A percentile compares a stretch with the other conserved stretches of the same genome.
phyloP scores from a whole-genome alignment of 2,329 filamentous ascomycete genomes.

The Ascochyta viciae-villosae region DNA sequence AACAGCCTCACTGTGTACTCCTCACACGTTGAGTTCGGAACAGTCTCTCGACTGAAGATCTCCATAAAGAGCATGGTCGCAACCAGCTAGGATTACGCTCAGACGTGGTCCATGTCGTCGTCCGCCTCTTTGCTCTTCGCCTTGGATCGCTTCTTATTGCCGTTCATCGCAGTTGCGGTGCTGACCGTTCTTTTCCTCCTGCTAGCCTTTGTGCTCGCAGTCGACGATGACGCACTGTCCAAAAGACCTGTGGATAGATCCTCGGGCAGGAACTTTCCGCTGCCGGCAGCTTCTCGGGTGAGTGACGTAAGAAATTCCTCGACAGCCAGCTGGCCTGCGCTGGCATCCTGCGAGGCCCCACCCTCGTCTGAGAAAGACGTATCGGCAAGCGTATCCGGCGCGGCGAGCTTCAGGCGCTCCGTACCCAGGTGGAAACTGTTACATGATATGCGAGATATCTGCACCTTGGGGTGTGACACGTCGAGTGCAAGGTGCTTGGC shows the following conservation, averaged over 20 bases:
- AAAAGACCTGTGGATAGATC: constrained; percentile 16
- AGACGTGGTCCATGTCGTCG: constrained; percentile 17
- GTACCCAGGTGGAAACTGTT: constrained; percentile 50
- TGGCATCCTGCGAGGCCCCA: constrained; percentile 31
- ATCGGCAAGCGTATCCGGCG: constrained; percentile 36
- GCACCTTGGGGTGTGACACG: constrained; percentile 48
- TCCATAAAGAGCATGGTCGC: background rate
- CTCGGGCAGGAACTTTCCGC: constrained; percentile 40
- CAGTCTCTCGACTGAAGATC: background rate
- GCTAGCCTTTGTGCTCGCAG: constrained; percentile 23
- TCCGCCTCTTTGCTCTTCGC: constrained; percentile 11
- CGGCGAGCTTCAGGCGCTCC: constrained; percentile 50
- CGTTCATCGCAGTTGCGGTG: constrained; percentile 25
- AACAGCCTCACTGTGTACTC: background rate
- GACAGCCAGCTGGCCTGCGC: constrained; percentile 41
- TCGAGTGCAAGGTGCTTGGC: constrained; percentile 52
- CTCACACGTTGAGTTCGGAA: background rate
- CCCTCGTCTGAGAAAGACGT: constrained; percentile 34
- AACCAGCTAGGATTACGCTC: background rate
- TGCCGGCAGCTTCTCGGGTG: constrained; percentile 42
- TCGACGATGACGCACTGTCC: constrained; percentile 36
- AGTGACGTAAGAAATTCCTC: constrained; percentile 41
- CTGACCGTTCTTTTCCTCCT: constrained; percentile 40
- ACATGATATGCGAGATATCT: constrained; percentile 52
- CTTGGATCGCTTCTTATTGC: constrained; percentile 36